A percentile compares a stretch with the other conserved stretches of the same genome.
These are phyloP conservation scores for Podosphaera xanthii DNA, from an alignment of 2,329 filamentous ascomycete genomes.

Conservation along the genomic window DNA sequence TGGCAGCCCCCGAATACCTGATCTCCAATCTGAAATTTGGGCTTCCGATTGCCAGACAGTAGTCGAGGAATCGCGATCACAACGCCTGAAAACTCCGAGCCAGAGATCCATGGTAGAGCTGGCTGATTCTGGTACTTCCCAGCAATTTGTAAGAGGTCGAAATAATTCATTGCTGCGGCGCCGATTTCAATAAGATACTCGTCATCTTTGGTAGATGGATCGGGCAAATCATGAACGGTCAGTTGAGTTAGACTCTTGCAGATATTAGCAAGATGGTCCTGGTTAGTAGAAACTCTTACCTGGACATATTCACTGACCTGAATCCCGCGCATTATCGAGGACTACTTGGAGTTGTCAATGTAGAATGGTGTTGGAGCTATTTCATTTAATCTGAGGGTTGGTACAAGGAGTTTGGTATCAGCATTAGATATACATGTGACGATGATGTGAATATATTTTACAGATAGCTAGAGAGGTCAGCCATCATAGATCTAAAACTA, in stretches of 20 bases:
- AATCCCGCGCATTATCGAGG: conserved; percentile 42
- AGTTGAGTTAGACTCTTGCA: conserved; percentile 56
- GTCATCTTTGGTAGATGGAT: conserved; percentile 44
- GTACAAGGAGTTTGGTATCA: no score
- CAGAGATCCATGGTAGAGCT: conserved; percentile 63
- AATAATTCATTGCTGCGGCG: conserved; percentile 83
- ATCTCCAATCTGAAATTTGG: conserved; percentile 53
- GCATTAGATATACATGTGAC: no score
- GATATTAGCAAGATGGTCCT: no score
- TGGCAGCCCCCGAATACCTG: conserved; percentile 72
- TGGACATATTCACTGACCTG: conserved; percentile 54
- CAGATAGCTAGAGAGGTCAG: no score
- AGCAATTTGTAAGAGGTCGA: conserved; percentile 84
- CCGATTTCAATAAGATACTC: conserved; percentile 78
- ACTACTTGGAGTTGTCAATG: no score
- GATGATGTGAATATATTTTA: no score
- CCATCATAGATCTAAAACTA: no score
- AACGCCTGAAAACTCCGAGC: conserved; percentile 67
- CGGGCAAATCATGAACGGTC: conserved; percentile 48
- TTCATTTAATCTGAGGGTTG: no score
- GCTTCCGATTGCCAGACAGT: conserved; percentile 19
- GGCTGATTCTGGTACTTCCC: conserved; percentile 92
- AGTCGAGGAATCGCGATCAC: conserved; percentile 42
- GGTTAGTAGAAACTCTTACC: conserved; percentile 20
- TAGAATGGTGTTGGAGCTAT: no score